A percentile compares a stretch with the other conserved stretches of the same genome.
Conservation (phyloP, 306 rosid genomes). For the Cyclanthera cordifolia region DNA sequence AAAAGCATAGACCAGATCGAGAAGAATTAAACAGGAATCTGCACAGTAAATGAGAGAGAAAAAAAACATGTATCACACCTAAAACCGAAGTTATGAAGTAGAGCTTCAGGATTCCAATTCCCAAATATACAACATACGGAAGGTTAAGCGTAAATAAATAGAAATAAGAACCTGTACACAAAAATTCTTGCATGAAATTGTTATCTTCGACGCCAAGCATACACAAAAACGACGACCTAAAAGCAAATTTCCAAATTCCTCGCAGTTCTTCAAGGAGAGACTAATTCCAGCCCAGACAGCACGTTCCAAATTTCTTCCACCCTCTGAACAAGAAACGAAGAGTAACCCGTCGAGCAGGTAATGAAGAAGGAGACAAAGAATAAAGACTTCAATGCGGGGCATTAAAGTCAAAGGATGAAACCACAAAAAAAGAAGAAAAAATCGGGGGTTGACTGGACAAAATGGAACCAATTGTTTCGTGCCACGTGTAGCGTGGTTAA, state of each 20-base stretch:
- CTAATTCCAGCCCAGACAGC: not conserved
- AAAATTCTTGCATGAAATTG: not conserved
- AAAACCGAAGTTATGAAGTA: not conserved
- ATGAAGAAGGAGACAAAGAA: not conserved
- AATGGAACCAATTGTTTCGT: not conserved
- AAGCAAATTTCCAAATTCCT: not conserved
- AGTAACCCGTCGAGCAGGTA: not conserved
- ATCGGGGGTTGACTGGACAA: conserved; percentile 2
- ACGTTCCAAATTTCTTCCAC: not conserved
- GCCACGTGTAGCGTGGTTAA: not conserved
- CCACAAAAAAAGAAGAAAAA: not conserved
- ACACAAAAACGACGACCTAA: not conserved
- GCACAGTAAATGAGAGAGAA: not conserved
- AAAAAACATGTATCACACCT: not conserved
- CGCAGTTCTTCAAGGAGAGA: not conserved
- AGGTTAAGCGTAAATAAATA: not conserved
- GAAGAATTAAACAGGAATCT: not conserved
- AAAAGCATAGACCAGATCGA: not conserved
- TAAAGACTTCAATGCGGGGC: not conserved
- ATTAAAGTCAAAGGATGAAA: not conserved
- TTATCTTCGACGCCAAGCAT: not conserved
- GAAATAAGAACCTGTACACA: not conserved
- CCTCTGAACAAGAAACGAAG: not conserved
- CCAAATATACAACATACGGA: not conserved
- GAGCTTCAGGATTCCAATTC: not conserved